These are phyloP conservation scores for Verbena officinalis DNA, from an alignment of 257 asterid genomes.

Conservation along the genomic window DNA sequence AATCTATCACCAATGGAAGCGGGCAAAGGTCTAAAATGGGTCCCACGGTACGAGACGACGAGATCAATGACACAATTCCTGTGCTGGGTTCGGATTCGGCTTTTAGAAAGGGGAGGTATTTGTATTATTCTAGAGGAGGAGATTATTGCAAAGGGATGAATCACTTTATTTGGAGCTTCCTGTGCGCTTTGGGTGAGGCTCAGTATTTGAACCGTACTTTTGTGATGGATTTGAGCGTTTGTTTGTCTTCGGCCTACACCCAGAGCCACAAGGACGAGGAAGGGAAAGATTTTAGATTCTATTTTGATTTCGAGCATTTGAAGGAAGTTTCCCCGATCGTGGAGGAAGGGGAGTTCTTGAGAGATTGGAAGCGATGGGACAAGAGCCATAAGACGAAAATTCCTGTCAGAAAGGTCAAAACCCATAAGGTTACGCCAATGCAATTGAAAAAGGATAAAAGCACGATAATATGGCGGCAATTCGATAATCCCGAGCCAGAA, in stretches of 20 bases:
- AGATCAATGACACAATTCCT: constrained; percentile 89
- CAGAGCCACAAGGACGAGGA: constrained; percentile 73
- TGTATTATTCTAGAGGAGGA: constrained; percentile 94
- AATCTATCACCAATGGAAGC: constrained; percentile 35
- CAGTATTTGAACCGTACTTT: constrained; percentile 85
- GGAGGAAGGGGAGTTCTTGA: constrained; percentile 71
- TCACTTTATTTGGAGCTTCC: constrained; percentile 88
- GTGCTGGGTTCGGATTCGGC: constrained; percentile 66
- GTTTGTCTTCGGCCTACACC: constrained; percentile 75
- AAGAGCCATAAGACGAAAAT: constrained; percentile 60
- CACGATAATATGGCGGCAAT: constrained; percentile 76
- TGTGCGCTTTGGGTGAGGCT: constrained; percentile 96
- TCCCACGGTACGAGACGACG: constrained; percentile 65
- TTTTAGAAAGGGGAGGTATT: constrained; percentile 76
- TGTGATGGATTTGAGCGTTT: constrained; percentile 89
- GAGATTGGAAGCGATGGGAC: constrained; percentile 87
- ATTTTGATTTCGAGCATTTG: constrained; percentile 93
- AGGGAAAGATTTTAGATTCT: constrained; percentile 89
- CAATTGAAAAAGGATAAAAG: constrained; percentile 75
- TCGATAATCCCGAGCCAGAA: constrained; percentile 81
- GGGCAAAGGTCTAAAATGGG: constrained; percentile 36
- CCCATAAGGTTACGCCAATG: constrained; percentile 71
- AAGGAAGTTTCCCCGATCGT: constrained; percentile 73
- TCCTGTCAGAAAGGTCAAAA: constrained; percentile 62
- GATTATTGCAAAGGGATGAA: constrained; percentile 97